Percentiles rank a stretch among this genome's conserved stretches.
Evolutionary conservation across 2,329 filamentous ascomycete genomes (phyloP).

Genomic region (Cytospora leucostoma): DNA sequence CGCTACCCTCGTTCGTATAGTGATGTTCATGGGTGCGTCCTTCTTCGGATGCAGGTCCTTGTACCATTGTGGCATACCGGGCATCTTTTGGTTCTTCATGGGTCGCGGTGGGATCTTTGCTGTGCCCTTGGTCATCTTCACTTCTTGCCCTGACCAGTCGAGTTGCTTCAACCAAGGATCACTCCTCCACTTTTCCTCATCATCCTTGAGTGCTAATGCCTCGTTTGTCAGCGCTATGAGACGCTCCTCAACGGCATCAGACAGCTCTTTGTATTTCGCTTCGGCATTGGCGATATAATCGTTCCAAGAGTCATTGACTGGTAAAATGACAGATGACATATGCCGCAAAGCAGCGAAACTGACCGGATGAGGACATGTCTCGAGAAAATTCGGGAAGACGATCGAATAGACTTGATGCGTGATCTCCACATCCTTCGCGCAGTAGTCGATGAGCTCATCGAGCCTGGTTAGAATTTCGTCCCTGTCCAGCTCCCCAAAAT

Average conservation of each 20-base stretch:
- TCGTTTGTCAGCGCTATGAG: constrained; percentile 73
- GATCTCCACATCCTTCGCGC: constrained; percentile 88
- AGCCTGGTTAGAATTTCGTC: constrained; percentile 69
- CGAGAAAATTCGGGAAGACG: constrained; percentile 86
- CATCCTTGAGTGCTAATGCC: constrained; percentile 72
- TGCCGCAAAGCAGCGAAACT: constrained; percentile 94
- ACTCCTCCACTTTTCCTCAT: constrained; percentile 67
- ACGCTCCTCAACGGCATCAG: constrained; percentile 75
- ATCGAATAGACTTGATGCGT: constrained; percentile 94
- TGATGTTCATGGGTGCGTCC: constrained; percentile 70
- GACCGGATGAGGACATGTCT: constrained; percentile 92
- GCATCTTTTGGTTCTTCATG: constrained; percentile 83
- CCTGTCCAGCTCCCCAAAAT: constrained; percentile 81
- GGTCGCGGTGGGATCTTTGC: constrained; percentile 83
- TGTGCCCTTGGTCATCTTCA: constrained; percentile 89
- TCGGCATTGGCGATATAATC: constrained; percentile 83
- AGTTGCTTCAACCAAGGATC: constrained; percentile 93
- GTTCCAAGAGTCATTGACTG: constrained; percentile 86
- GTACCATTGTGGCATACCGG: constrained; percentile 95
- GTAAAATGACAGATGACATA: constrained; percentile 89
- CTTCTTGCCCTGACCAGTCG: constrained; percentile 92
- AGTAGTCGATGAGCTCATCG: constrained; percentile 87
- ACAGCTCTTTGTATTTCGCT: constrained; percentile 75
- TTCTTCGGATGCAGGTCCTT: constrained; percentile 80
- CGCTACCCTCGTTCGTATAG: constrained; percentile 84